Evolutionary conservation across 441 rosid genomes (phyloP).

Genomic region (Adansonia madagascariensis): DNA sequence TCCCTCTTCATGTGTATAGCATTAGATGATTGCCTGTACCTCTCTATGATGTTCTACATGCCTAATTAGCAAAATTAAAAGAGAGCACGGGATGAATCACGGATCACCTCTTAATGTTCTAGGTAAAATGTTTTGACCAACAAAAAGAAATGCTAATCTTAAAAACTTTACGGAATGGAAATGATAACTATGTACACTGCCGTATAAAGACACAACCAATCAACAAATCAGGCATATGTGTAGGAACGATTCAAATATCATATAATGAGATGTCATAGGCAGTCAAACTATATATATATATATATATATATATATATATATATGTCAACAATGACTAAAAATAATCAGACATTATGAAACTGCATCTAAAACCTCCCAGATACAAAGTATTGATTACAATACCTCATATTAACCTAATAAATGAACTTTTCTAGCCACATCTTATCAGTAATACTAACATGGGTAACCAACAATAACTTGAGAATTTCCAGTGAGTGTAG

Average conservation of each 20-base stretch:
- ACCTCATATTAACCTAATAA: neutral
- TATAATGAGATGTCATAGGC: neutral
- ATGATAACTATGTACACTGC: neutral
- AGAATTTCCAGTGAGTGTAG: neutral
- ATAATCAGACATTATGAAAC: too few relatives aligned
- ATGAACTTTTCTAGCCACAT: neutral
- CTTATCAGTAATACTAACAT: neutral
- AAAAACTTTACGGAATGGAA: neutral
- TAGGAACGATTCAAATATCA: neutral
- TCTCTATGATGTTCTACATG: neutral
- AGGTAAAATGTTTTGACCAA: neutral
- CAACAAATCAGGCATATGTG: neutral
- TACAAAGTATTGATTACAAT: neutral
- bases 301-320: neutral
- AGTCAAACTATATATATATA: neutral
- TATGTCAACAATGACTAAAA: neutral
- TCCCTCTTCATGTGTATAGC: neutral
- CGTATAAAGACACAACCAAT: neutral
- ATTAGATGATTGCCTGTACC: neutral
- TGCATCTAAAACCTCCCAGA: neutral
- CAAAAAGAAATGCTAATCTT: neutral
- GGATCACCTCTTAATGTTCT: neutral
- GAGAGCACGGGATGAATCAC: neutral
- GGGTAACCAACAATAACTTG: neutral
- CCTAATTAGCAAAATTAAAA: conserved; percentile 6